Evolutionary conservation across 169 alveolate genomes (phyloP).

Genomic region (Haemoproteus tartakovskyi): DNA sequence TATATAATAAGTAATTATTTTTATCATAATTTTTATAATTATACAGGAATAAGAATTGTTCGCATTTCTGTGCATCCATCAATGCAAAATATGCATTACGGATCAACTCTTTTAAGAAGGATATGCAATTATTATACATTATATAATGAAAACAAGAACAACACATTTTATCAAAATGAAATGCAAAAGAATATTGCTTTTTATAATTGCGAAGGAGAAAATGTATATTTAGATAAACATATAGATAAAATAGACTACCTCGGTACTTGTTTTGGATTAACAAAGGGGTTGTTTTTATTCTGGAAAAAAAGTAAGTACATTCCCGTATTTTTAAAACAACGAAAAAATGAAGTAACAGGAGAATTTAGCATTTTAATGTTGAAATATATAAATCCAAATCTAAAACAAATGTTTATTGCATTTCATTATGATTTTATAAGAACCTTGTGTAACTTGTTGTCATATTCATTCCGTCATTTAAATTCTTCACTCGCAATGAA

Average conservation of each 20-base stretch:
- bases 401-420: slow-evolving; percentile 11
- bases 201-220: slow-evolving; percentile 4
- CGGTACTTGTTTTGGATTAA: slow-evolving; percentile 97
- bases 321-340: slow-evolving; percentile 93
- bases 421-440: slow-evolving; percentile 31
- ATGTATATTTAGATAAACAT: slow-evolving; percentile 70
- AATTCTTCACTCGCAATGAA: slow-evolving; percentile 33
- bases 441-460: slow-evolving; percentile 9
- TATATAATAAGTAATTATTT: slow-evolving; percentile 91
- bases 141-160: slow-evolving; percentile 33
- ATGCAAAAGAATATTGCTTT: slow-evolving; percentile 4
- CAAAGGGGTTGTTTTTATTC: slow-evolving; percentile 89
- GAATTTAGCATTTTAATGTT: slow-evolving; percentile 94
- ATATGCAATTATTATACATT: slow-evolving; percentile 35
- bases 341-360: slow-evolving; percentile 96
- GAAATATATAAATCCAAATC: slow-evolving; percentile 63
- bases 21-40: slow-evolving; percentile 74
- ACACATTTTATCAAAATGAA: slow-evolving; percentile 21
- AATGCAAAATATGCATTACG: slow-evolving; percentile 96
- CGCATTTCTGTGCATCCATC: slow-evolving; percentile 99
- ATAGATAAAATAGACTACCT: slow-evolving; percentile 87
- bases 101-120: slow-evolving; percentile 89
- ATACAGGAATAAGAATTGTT: slow-evolving; percentile 89
- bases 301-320: slow-evolving; percentile 91
- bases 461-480: slow-evolving; percentile 18